Evolutionary conservation across 306 rosid genomes (phyloP).

Genomic region (Gillenia trifoliata): DNA sequence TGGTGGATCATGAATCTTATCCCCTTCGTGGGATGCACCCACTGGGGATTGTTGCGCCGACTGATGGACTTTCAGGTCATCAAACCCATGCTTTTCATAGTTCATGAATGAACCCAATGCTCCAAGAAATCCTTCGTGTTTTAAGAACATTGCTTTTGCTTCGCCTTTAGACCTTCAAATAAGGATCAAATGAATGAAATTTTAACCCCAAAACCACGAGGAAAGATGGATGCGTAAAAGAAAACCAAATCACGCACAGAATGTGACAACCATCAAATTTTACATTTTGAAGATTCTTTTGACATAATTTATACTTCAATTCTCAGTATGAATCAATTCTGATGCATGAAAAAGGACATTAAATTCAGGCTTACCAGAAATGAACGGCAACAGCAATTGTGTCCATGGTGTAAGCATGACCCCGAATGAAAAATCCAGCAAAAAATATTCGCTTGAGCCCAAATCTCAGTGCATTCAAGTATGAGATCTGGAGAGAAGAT

Average conservation of each 20-base stretch:
- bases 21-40: conserved; percentile 32
- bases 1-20: conserved; percentile 27
- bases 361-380: conserved; percentile 55
- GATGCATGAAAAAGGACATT: neutral
- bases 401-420: conserved; percentile 90
- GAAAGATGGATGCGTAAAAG: neutral
- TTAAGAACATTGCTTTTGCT: conserved; percentile 87
- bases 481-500: conserved; percentile 55
- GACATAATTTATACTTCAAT: neutral
- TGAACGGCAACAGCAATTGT: conserved; percentile 89
- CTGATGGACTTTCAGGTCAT: conserved; percentile 46
- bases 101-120: conserved; percentile 83
- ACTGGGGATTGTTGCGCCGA: conserved; percentile 33
- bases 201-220: neutral
- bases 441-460: conserved; percentile 93
- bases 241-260: neutral
- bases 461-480: conserved; percentile 88
- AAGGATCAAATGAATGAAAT: neutral
- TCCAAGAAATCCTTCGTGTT: conserved; percentile 96
- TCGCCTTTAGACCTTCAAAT: conserved; percentile 89
- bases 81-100: conserved; percentile 61
- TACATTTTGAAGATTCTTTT: neutral
- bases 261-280: neutral
- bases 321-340: neutral
- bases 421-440: conserved; percentile 86